Evolutionary conservation across 192 early-diverging fungal species (phyloP).

Genomic region (Allomyces macrogynus): DNA sequence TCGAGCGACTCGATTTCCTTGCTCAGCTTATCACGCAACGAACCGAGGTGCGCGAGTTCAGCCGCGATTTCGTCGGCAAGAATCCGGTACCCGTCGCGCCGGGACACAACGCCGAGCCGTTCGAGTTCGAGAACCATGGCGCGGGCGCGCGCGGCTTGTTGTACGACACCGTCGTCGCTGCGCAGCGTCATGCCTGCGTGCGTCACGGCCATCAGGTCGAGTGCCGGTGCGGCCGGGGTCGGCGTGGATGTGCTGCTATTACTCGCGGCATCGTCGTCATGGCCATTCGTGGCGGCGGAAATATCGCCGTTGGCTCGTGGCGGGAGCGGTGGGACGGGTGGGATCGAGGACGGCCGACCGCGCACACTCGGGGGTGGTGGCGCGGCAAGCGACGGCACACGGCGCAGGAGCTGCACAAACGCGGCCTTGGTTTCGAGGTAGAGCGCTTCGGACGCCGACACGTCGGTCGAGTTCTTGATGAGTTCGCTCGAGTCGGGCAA

Average conservation of each 20-base stretch:
- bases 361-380: slow-evolving; percentile 4
- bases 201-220: too few relatives aligned
- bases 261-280: slow-evolving; percentile 19
- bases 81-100: slow-evolving; percentile 50
- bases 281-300: too few relatives aligned
- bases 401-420: slow-evolving; percentile 79
- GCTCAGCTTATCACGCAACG: slow-evolving; percentile 67
- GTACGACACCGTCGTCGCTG: neutral
- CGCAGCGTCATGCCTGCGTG: too few relatives aligned
- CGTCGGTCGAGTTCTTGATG: slow-evolving; percentile 1
- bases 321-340: too few relatives aligned
- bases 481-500: slow-evolving; percentile 40
- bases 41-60: slow-evolving; percentile 78
- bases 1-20: slow-evolving; percentile 58
- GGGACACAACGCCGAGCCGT: slow-evolving; percentile 49
- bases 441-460: slow-evolving; percentile 46
- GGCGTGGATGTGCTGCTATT: slow-evolving; percentile 6
- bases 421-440: slow-evolving; percentile 92
- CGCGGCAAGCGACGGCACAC: slow-evolving; percentile 48
- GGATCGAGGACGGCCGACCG: too few relatives aligned
- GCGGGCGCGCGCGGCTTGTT: slow-evolving; percentile 12
- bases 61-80: slow-evolving; percentile 75
- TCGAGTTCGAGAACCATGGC: slow-evolving; percentile 83
- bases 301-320: too few relatives aligned
- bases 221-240: too few relatives aligned